Conservation (phyloP, 2,329 filamentous ascomycete species). For the Graphium sp. region DNA sequence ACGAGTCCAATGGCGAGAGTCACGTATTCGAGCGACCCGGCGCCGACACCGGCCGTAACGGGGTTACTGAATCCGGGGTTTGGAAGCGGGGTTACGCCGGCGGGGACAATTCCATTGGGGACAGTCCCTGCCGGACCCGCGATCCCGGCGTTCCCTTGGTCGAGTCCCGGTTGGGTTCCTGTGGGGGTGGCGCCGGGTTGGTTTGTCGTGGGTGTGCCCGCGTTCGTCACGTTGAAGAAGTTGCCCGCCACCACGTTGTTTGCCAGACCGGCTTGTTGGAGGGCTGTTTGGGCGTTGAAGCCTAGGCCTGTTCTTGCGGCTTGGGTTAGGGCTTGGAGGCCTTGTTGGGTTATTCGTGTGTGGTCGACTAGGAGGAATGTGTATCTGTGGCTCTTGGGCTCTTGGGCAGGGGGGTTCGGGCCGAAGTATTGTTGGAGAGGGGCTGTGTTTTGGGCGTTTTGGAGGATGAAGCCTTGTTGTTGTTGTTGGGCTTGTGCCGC, state of each 20-base stretch:
- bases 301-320: constrained; percentile 14
- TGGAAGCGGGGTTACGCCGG: no score
- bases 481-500: constrained; percentile 7
- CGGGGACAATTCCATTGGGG: no score
- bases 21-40: no score
- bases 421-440: constrained; percentile 15
- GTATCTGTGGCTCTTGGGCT: constrained; percentile 21
- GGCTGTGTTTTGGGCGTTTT: constrained; percentile 11
- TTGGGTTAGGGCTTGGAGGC: constrained; percentile 10
- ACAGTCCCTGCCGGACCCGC: no score
- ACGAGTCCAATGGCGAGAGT: no score
- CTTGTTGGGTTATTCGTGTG: constrained; percentile 10
- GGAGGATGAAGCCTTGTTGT: constrained; percentile 17
- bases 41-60: no score
- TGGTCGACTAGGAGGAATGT: constrained; percentile 21
- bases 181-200: no score
- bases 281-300: constrained; percentile 14
- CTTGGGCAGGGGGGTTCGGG: constrained; percentile 18
- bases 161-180: no score
- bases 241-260: constrained; percentile 17
- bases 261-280: constrained; percentile 14
- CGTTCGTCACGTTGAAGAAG: constrained; percentile 20
- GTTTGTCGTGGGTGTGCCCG: no score
- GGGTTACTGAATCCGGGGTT: no score
- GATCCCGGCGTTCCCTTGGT: no score